Evolutionary conservation across 2,329 filamentous ascomycete genomes (phyloP), one percentile per base, ranked within the genome.

Genomic region (Xylaria sp.): DNA sequence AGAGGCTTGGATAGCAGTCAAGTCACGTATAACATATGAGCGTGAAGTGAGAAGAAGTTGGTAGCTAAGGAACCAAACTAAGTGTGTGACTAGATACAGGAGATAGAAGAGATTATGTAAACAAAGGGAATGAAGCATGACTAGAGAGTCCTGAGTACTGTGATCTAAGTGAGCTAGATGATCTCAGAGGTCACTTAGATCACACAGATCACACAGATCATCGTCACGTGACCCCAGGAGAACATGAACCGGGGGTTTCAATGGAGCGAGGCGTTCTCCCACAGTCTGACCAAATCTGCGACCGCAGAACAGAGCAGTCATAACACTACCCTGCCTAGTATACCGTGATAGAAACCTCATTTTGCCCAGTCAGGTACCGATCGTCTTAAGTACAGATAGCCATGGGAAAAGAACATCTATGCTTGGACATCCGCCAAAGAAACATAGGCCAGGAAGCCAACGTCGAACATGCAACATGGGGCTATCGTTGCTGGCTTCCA

Each of bases 401-500:
- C 46, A 50, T 50, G 50, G 33, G 50, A 53, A 53, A 53, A 53
- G 31, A 38, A 57, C 54, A 14, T 57, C 28, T 23, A 38, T 49
- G 38, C 31, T 35, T 45, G 15, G 28, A 19, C 11, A 57, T 49
- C 54, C 33, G 15, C 17, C 28, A 28, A 57, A 56, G 50, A 53
- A 42, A 46, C 52, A 56, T 56, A 57, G 50, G 15, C 54, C 54
- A 12, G 23, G 54, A 57, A 57, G 54, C 42, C 43, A 57, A 17
- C 28, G 31, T 46, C 19, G 42, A 57, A 49, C n/a, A 49, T 57
- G 50, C 17, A 47, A 38, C 17, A 19, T 31, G 40, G 54, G 54
- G 43, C 25, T 23, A 38, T 37, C 19, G 33, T n/a, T 46, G n/a
- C 42, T 31, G 42, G 40, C 25, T 46, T 57, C 37, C 25, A 11